Evolutionary conservation across 805 yeast genomes (phyloP), one percentile per base, ranked within the genome.

Genomic region (Kuraishia piskuri): DNA sequence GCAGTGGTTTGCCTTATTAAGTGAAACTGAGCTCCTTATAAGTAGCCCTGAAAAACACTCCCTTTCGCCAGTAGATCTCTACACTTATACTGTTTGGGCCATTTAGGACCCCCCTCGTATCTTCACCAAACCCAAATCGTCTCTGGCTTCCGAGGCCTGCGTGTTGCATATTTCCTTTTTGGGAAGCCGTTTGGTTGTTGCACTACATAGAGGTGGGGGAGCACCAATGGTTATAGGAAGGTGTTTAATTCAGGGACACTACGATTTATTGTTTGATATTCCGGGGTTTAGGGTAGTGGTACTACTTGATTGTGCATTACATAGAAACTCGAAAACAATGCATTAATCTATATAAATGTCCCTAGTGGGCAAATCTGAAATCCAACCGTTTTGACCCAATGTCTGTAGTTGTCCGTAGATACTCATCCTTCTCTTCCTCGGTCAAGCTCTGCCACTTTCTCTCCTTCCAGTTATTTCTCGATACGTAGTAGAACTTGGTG

Each of bases 301-400:
- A n/a, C n/a, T n/a, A n/a, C n/a, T n/a, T n/a, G n/a, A n/a, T n/a
- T n/a, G n/a, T n/a, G n/a, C n/a, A 31, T 31, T 17, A 9, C 40
- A 31, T 31, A 31, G 17, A 31, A 31, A 31, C 40, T 31, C 40
- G 40, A 31, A 31, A 10, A 9, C 17, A 45, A 22, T 45, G 47
- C 23, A 20, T 45, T 22, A 21, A 45, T 45, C 47, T 45, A 45
- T 45, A 20, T 45, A 45, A 22, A 20, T 45, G 14, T 9, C 31
- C 19, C 22, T 22, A 64, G 52, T 64, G 63, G 53, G 55, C 63
- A 61, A 63, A 67, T 54, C 64, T 55, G 55, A 63, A 66, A 57
- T 86, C 87, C 46, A 86, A 68, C 23, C 90, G 68, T 60, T 75
- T 75, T 58, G 78, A 79, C 5, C 90, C 90, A 31, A 63, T 68